phyloP scores from a whole-genome alignment of 768 basidiomycete genomes.

The Calocybe gangraenosa region DNA sequence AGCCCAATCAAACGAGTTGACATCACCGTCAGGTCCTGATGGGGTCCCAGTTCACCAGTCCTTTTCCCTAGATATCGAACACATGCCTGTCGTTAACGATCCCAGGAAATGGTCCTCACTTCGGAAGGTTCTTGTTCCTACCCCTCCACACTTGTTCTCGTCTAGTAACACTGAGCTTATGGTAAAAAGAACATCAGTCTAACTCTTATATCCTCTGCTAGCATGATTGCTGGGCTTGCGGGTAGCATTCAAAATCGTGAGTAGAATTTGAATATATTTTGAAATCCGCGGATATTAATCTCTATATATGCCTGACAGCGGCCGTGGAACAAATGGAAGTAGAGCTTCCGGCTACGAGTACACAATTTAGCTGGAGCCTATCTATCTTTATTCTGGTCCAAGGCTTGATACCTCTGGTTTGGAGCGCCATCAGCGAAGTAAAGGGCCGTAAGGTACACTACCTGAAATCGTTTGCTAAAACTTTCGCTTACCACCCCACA shows the following conservation, averaged over 20 bases:
- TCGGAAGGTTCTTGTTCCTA: constrained; percentile 44
- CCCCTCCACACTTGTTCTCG: not conserved
- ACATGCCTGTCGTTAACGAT: constrained; percentile 53
- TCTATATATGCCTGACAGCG: constrained; percentile 33
- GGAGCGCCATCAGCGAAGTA: constrained; percentile 71
- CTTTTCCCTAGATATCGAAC: constrained; percentile 40
- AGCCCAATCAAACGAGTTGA: not conserved
- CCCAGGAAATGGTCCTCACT: constrained; percentile 54
- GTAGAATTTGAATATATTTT: constrained; percentile 12
- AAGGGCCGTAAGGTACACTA: constrained; percentile 14
- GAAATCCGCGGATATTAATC: not conserved
- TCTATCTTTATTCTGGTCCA: constrained; percentile 74
- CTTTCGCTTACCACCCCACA: too few relatives aligned
- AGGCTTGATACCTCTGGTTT: constrained; percentile 61
- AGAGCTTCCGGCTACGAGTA: constrained; percentile 54
- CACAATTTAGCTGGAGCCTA: constrained; percentile 63
- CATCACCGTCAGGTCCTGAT: not conserved
- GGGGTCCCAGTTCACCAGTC: not conserved
- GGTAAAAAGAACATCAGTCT: constrained; percentile 38
- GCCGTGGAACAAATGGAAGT: constrained; percentile 56
- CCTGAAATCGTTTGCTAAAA: not conserved
- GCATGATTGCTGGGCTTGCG: constrained; percentile 55
- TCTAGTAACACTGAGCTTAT: not conserved
- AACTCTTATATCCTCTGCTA: constrained; percentile 43
- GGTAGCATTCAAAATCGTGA: constrained; percentile 64